These are phyloP conservation scores for Candida suzukii DNA, from an alignment of 805 yeast genomes.

Conservation along the genomic window DNA sequence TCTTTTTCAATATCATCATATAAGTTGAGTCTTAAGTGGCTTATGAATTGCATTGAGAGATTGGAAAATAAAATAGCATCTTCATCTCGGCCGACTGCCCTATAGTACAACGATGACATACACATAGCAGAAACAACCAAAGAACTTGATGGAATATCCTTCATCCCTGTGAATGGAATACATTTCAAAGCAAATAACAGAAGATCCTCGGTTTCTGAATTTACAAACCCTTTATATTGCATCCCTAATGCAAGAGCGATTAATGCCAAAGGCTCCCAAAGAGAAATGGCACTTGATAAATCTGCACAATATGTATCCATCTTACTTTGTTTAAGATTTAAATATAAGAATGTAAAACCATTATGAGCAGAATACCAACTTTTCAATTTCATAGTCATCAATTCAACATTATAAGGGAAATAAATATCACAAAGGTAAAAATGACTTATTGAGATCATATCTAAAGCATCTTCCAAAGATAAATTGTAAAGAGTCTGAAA, in stretches of 20 bases:
- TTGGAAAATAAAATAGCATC: conserved; percentile 20
- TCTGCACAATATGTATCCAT: background rate
- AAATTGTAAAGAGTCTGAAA: conserved; percentile 6
- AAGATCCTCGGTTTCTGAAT: conserved; percentile 10
- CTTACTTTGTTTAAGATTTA: background rate
- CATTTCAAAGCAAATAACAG: conserved; percentile 7
- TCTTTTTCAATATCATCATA: background rate
- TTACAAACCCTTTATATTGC: conserved; percentile 11
- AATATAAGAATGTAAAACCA: conserved; percentile 6
- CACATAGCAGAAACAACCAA: conserved; percentile 15
- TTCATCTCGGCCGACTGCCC: conserved; percentile 16
- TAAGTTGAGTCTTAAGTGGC: conserved; percentile 10
- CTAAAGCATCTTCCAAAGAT: conserved; percentile 8
- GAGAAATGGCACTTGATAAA: conserved; percentile 1
- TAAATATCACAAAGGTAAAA: conserved; percentile 18
- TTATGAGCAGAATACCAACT: conserved; percentile 7
- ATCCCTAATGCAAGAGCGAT: conserved; percentile 18
- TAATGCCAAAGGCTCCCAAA: conserved; percentile 14
- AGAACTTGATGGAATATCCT: conserved; percentile 6
- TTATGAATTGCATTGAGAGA: conserved; percentile 17
- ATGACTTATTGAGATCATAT: conserved; percentile 11
- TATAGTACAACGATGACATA: conserved; percentile 14
- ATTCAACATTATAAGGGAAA: conserved; percentile 15
- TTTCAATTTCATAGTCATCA: conserved; percentile 10
- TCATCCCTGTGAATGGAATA: background rate